Conservation (phyloP, 192 early-diverging fungal genomes). For the Coemansia sp. region DNA sequence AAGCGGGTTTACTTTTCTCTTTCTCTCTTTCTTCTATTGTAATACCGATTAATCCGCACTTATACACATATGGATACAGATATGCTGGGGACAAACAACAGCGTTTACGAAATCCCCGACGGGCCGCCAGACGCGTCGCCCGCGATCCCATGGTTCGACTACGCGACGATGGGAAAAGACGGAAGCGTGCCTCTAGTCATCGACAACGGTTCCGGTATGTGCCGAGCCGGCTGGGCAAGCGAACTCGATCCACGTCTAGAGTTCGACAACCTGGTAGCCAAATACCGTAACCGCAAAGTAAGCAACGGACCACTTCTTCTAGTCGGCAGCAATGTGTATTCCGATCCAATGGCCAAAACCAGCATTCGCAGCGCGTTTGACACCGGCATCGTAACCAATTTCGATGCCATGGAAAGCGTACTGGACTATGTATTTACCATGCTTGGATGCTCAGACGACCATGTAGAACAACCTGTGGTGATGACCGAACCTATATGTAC, state of each 20-base stretch:
- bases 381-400: slow-evolving; percentile 45
- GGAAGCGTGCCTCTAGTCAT: slow-evolving; percentile 61
- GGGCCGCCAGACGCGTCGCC: slow-evolving; percentile 39
- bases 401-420: slow-evolving; percentile 68
- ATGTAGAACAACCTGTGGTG: slow-evolving; percentile 76
- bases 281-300: slow-evolving; percentile 60
- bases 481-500: slow-evolving; percentile 86
- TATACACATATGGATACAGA: not conserved
- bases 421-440: slow-evolving; percentile 85
- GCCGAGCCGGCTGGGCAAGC: slow-evolving; percentile 81
- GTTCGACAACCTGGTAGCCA: slow-evolving; percentile 75
- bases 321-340: slow-evolving; percentile 40
- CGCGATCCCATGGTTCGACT: slow-evolving; percentile 57
- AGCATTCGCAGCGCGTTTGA: slow-evolving; percentile 47
- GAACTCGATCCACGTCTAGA: slow-evolving; percentile 57
- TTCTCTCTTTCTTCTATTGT: not conserved
- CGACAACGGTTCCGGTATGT: slow-evolving; percentile 75
- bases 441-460: slow-evolving; percentile 70
- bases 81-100: not conserved
- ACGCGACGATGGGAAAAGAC: slow-evolving; percentile 44
- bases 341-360: slow-evolving; percentile 45
- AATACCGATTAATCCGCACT: not conserved
- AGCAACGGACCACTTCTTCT: slow-evolving; percentile 29
- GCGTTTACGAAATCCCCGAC: slow-evolving; percentile 49
- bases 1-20: too few relatives aligned